These are phyloP conservation scores for Arabidopsis hybrid DNA, from an alignment of 441 rosid species.

Conservation along the genomic window DNA sequence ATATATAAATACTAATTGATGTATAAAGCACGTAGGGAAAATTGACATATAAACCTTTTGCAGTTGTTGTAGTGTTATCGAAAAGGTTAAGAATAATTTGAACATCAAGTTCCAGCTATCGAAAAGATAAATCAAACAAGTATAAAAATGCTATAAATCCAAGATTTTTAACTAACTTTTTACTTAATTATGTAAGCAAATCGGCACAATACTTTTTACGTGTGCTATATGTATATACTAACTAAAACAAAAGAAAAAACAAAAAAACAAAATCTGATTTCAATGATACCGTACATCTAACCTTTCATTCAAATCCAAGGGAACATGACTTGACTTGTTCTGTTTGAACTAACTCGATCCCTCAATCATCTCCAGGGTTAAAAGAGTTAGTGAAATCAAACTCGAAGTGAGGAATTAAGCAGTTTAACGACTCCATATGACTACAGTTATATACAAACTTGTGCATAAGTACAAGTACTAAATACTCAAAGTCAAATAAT, in stretches of 20 bases:
- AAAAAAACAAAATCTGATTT: not conserved
- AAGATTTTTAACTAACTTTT: not conserved
- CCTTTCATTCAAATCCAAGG: not conserved
- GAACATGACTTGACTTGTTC: slow-evolving; percentile 14
- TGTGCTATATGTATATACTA: not conserved
- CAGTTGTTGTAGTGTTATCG: not conserved
- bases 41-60: slow-evolving; percentile 4
- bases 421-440: slow-evolving; percentile 9
- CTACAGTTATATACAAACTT: not conserved
- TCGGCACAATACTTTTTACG: not conserved
- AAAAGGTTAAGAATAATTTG: not conserved
- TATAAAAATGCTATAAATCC: not conserved
- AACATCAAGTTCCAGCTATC: not conserved
- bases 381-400: not conserved
- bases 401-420: not conserved
- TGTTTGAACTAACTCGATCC: not conserved
- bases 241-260: not conserved
- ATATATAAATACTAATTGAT: not conserved
- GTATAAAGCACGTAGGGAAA: slow-evolving; percentile 3
- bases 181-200: not conserved
- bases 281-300: not conserved
- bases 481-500: not conserved
- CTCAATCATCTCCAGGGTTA: not conserved
- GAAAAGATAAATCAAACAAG: not conserved
- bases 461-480: slow-evolving; percentile 12